Evolutionary conservation across 306 rosid genomes (phyloP).

Genomic region (Lathyrus sativus): DNA sequence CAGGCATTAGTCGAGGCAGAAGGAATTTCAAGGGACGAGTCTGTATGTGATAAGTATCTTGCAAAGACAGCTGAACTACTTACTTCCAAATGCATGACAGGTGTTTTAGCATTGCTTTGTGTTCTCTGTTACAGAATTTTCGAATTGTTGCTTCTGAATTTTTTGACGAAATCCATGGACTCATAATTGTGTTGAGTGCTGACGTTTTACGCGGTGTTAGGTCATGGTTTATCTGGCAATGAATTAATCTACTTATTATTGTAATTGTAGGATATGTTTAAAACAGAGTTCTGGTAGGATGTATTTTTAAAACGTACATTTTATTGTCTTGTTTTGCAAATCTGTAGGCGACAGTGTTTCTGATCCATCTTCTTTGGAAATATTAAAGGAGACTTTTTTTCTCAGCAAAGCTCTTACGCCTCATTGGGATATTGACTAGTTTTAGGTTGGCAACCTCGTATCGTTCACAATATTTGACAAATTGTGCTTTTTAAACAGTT

Average conservation of each 20-base stretch:
- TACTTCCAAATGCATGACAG: slow-evolving; percentile 49
- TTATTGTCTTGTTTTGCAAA: slow-evolving; percentile 26
- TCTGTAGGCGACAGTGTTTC: slow-evolving; percentile 51
- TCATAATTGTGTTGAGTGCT: neutral
- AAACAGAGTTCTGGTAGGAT: slow-evolving; percentile 30
- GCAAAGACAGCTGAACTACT: slow-evolving; percentile 60
- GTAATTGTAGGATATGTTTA: slow-evolving; percentile 17
- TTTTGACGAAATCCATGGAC: slow-evolving; percentile 7
- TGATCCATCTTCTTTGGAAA: slow-evolving; percentile 57
- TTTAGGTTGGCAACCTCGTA: slow-evolving; percentile 60
- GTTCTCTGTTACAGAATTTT: slow-evolving; percentile 23
- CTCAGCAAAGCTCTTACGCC: slow-evolving; percentile 75
- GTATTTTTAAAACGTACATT: slow-evolving; percentile 26
- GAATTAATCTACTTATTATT: neutral
- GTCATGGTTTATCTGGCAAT: slow-evolving; percentile 27
- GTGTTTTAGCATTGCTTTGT: slow-evolving; percentile 46
- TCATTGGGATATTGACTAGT: slow-evolving; percentile 74
- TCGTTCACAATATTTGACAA: slow-evolving; percentile 31
- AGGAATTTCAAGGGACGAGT: slow-evolving; percentile 55
- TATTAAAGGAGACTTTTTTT: slow-evolving; percentile 74
- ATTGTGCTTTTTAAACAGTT: slow-evolving; percentile 27
- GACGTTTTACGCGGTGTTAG: slow-evolving; percentile 19
- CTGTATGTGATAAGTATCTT: slow-evolving; percentile 66
- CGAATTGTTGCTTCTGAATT: slow-evolving; percentile 12
- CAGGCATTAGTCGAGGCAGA: slow-evolving; percentile 73